Conservation (phyloP, 805 yeast genomes). For the Brettanomyces sp. region DNA sequence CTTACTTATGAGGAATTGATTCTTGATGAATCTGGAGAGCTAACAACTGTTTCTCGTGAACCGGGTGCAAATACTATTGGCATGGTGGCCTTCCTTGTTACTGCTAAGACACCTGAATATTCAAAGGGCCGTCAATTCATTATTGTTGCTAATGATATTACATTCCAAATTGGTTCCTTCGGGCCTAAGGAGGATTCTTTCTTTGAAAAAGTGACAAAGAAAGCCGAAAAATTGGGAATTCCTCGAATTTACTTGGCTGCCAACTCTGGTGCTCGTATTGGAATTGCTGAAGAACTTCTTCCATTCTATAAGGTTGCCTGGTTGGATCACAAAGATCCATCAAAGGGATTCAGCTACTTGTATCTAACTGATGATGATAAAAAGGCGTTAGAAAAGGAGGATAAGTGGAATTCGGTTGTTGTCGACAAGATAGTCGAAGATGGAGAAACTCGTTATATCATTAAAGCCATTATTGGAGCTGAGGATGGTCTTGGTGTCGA, state of each 20-base stretch:
- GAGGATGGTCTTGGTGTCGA: slow-evolving; percentile 98
- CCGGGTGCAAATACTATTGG: slow-evolving; percentile 95
- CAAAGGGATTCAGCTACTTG: slow-evolving; percentile 84
- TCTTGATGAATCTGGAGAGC: slow-evolving; percentile 66
- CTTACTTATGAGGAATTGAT: slow-evolving; percentile 78
- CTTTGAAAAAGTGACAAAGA: slow-evolving; percentile 87
- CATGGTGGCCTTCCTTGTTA: slow-evolving; percentile 92
- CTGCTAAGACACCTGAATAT: slow-evolving; percentile 91
- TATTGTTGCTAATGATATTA: slow-evolving; percentile 93
- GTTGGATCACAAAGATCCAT: slow-evolving; percentile 68
- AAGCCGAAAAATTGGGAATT: slow-evolving; percentile 82
- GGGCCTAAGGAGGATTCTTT: slow-evolving; percentile 94
- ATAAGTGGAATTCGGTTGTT: slow-evolving; percentile 51
- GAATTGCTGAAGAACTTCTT: slow-evolving; percentile 92
- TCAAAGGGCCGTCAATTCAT: slow-evolving; percentile 93
- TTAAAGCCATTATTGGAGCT: slow-evolving; percentile 81
- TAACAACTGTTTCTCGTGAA: slow-evolving; percentile 87
- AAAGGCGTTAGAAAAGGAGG: slow-evolving; percentile 45
- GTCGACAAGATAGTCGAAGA: slow-evolving; percentile 76
- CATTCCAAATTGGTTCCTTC: slow-evolving; percentile 96
- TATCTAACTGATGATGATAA: slow-evolving; percentile 68
- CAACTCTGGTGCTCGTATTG: slow-evolving; percentile 98
- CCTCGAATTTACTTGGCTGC: slow-evolving; percentile 96
- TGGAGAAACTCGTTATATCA: slow-evolving; percentile 76
- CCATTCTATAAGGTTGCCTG: slow-evolving; percentile 88